A percentile compares a stretch with the other conserved stretches of the same genome.
These are phyloP conservation scores for Rhytidiadelphus loreus DNA, from an alignment of 225 moss, liverwort and hornwort genomes.

Conservation along the genomic window DNA sequence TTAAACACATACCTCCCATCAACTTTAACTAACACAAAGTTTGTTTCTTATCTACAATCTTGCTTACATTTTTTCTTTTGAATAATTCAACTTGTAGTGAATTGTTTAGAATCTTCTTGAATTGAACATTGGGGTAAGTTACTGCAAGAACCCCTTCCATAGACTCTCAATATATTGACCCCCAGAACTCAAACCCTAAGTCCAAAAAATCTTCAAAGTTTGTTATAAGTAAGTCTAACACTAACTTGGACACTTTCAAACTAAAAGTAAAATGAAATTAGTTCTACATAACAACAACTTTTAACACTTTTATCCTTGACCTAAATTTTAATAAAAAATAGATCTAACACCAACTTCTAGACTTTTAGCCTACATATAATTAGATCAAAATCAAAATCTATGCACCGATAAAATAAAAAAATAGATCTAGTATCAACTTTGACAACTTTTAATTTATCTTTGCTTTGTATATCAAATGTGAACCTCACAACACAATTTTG, in stretches of 20 bases:
- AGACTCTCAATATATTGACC: rapidly evolving
- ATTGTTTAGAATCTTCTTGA: rapidly evolving
- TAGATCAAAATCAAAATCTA: background rate
- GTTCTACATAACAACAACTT: rapidly evolving
- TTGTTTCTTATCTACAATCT: background rate
- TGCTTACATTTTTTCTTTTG: background rate
- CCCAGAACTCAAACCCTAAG: rapidly evolving
- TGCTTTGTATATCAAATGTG: background rate
- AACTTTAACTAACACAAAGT: rapidly evolving
- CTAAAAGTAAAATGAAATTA: background rate
- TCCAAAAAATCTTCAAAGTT: background rate
- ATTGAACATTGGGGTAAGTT: rapidly evolving
- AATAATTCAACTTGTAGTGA: rapidly evolving
- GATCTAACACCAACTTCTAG: background rate
- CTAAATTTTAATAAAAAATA: background rate
- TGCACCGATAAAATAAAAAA: background rate
- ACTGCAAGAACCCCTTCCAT: rapidly evolving
- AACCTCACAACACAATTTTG: too few relatives aligned
- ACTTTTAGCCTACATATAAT: background rate
- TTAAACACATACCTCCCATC: rapidly evolving
- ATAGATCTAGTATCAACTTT: background rate
- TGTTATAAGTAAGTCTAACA: too few relatives aligned
- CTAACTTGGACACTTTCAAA: rapidly evolving
- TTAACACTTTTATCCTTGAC: too few relatives aligned
- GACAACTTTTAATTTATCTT: background rate